These are phyloP conservation scores for Candida tammaniensis DNA, from an alignment of 805 yeast species.

Conservation along the genomic window DNA sequence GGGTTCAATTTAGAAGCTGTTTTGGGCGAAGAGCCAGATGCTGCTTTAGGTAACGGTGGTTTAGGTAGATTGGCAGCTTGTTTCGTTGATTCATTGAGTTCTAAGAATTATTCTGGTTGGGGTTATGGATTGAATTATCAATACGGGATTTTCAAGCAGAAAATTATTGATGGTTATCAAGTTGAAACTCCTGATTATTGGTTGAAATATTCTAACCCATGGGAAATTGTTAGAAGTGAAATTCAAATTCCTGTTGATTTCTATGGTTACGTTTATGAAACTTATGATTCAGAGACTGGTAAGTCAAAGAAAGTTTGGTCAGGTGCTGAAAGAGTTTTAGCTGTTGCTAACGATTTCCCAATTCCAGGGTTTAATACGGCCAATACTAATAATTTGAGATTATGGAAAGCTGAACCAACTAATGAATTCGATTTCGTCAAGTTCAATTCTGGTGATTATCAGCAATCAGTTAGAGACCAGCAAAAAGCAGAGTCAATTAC, in stretches of 20 bases:
- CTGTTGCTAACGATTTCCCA: slow-evolving; percentile 89
- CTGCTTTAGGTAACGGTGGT: slow-evolving; percentile 95
- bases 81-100: slow-evolving; percentile 82
- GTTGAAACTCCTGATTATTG: slow-evolving; percentile 94
- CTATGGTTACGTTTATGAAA: slow-evolving; percentile 73
- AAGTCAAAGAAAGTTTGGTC: slow-evolving; percentile 66
- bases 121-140: slow-evolving; percentile 93
- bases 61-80: slow-evolving; percentile 93
- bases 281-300: slow-evolving; percentile 52
- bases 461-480: slow-evolving; percentile 77
- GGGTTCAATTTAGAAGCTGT: slow-evolving; percentile 89
- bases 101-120: slow-evolving; percentile 91
- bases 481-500: slow-evolving; percentile 91
- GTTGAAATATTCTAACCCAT: slow-evolving; percentile 84
- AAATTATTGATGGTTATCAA: slow-evolving; percentile 87
- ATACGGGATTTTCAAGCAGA: slow-evolving; percentile 90
- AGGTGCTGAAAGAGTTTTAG: slow-evolving; percentile 87
- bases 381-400: slow-evolving; percentile 82
- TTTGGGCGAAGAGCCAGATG: slow-evolving; percentile 84
- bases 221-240: slow-evolving; percentile 89
- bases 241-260: slow-evolving; percentile 88
- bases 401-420: slow-evolving; percentile 90
- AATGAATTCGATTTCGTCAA: slow-evolving; percentile 87
- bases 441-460: slow-evolving; percentile 89
- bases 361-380: slow-evolving; percentile 84